Conservation (phyloP, 371 early-diverging fungal species). For the Mucor piriformis region DNA sequence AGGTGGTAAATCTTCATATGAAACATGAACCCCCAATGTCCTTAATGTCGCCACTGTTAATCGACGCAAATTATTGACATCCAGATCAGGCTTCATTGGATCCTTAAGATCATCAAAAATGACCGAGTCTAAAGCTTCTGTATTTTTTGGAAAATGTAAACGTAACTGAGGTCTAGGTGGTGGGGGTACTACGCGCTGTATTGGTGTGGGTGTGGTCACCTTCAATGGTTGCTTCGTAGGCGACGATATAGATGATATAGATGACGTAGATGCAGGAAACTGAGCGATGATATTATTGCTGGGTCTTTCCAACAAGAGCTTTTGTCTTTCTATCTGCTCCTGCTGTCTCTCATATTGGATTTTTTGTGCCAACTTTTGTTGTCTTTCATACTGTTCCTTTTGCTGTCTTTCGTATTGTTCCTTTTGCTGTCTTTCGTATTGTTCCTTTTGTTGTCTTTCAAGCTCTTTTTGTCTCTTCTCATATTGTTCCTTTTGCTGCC, state of each 20-base stretch:
- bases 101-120: slow-evolving; percentile 35
- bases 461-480: background rate
- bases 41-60: slow-evolving; percentile 41
- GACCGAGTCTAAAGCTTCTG: slow-evolving; percentile 9
- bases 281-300: background rate
- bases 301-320: background rate
- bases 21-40: slow-evolving; percentile 33
- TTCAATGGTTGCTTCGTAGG: background rate
- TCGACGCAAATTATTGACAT: slow-evolving; percentile 31
- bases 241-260: slow-evolving; percentile 4
- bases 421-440: background rate
- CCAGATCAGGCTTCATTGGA: slow-evolving; percentile 46
- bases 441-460: background rate
- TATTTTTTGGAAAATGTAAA: slow-evolving; percentile 25
- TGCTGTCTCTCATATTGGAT: background rate
- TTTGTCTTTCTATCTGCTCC: background rate
- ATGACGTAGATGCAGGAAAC: background rate
- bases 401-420: background rate
- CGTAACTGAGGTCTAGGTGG: slow-evolving; percentile 32
- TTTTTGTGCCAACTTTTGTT: background rate
- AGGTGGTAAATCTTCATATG: slow-evolving; percentile 36
- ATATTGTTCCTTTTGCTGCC: background rate
- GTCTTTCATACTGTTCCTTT: background rate
- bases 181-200: background rate
- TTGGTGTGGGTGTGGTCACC: background rate